These are phyloP conservation scores for Annulohypoxylon maeteangense DNA, from an alignment of 495 filamentous ascomycete species.

Conservation along the genomic window DNA sequence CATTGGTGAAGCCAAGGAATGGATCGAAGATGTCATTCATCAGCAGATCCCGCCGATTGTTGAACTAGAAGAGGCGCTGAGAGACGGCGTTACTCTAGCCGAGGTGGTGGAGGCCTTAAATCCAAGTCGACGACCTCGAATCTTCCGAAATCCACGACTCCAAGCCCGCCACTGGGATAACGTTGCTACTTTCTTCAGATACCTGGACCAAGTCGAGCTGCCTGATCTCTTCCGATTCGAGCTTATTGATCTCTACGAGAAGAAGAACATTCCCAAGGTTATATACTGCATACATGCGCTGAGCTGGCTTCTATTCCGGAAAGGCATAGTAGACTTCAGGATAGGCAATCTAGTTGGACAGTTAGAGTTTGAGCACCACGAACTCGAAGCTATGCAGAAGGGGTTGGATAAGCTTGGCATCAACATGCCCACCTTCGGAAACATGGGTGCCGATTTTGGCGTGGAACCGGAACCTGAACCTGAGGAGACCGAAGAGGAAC, in stretches of 20 bases:
- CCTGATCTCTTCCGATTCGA: slow-evolving; percentile 99
- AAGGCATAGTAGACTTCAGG: slow-evolving; percentile 91
- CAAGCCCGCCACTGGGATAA: slow-evolving; percentile 98
- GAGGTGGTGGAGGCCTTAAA: slow-evolving; percentile 94
- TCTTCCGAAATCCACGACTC: slow-evolving; percentile 84
- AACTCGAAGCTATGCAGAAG: slow-evolving; percentile 95
- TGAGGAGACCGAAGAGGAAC: slow-evolving; percentile 87
- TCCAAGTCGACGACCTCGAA: slow-evolving; percentile 76
- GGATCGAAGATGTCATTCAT: slow-evolving; percentile 96
- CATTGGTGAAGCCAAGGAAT: slow-evolving; percentile 99
- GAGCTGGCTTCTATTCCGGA: slow-evolving; percentile 93
- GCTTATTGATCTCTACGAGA: slow-evolving; percentile 97
- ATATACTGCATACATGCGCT: slow-evolving; percentile 98
- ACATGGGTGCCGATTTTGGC: slow-evolving; percentile 95
- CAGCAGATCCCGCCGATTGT: slow-evolving; percentile 92
- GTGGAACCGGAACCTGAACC: slow-evolving; percentile 75
- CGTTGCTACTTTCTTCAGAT: slow-evolving; percentile 92
- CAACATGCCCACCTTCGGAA: slow-evolving; percentile 96
- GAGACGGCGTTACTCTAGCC: slow-evolving; percentile 93
- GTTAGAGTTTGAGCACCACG: slow-evolving; percentile 96
- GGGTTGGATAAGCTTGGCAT: slow-evolving; percentile 94
- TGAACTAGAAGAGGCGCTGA: slow-evolving; percentile 91
- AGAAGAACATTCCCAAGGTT: slow-evolving; percentile 99
- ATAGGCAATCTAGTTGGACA: slow-evolving; percentile 99
- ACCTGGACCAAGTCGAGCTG: slow-evolving; percentile 90